Evolutionary conservation across 352 stramenopile species (phyloP).

Genomic region (Pythium brachiatum): DNA sequence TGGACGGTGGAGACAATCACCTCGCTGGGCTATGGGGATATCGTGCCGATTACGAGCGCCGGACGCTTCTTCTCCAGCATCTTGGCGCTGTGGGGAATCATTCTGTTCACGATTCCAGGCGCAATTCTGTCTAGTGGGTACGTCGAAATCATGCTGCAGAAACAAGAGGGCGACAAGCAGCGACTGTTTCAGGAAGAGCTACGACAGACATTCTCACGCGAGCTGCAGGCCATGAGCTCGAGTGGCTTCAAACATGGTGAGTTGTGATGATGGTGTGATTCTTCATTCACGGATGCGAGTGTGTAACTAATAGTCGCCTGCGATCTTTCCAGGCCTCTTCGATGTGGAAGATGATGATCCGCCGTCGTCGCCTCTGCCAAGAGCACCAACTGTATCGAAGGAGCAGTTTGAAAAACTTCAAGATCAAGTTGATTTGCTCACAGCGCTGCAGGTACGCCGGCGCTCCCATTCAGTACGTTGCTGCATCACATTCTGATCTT

Average conservation of each 20-base stretch:
- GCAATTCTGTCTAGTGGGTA: slow-evolving; percentile 80
- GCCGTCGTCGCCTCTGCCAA: slow-evolving; percentile 28
- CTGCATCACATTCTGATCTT: neutral
- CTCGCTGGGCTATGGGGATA: slow-evolving; percentile 84
- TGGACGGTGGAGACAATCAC: slow-evolving; percentile 85
- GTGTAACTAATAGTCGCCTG: neutral
- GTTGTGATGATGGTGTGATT: neutral
- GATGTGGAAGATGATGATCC: slow-evolving; percentile 30
- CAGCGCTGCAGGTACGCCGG: slow-evolving; percentile 41
- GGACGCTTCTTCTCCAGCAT: slow-evolving; percentile 73
- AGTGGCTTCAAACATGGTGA: slow-evolving; percentile 23
- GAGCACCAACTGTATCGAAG: slow-evolving; percentile 6
- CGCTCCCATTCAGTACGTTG: neutral
- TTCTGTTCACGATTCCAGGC: slow-evolving; percentile 81
- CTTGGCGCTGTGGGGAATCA: slow-evolving; percentile 82
- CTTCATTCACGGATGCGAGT: no score
- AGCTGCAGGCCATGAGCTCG: slow-evolving; percentile 46
- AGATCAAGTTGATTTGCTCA: slow-evolving; percentile 56
- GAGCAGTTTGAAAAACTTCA: slow-evolving; percentile 34
- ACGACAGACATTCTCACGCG: slow-evolving; percentile 45
- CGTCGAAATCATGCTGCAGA: slow-evolving; percentile 82
- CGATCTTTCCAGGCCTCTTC: slow-evolving; percentile 12
- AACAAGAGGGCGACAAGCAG: slow-evolving; percentile 55
- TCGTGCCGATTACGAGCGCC: slow-evolving; percentile 66
- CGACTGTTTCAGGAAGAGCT: slow-evolving; percentile 52